Base-by-base conservation (phyloP, 2,329 filamentous ascomycete genomes). In the Aspergillus transmontanensis region DNA sequence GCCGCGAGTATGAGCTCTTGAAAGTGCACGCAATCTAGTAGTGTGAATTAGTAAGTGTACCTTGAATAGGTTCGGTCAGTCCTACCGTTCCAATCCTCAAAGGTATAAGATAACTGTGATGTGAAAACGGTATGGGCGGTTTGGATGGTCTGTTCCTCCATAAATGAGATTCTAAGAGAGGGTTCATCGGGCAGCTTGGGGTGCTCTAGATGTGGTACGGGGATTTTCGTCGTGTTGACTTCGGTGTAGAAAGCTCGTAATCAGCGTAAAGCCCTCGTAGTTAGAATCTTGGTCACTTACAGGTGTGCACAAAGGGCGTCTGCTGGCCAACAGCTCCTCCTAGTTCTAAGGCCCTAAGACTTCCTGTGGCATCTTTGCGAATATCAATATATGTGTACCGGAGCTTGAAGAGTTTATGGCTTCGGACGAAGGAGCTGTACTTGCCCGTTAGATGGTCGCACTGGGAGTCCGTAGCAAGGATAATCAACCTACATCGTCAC, bases 131-230 rank as follows among this genome's bases (percentile, higher is more conserved):
- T 76, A 23, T 74, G 67, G 3, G 70, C 75, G 5, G 75, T 75
- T 46, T 80, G 79, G 0, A 81, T 72, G n/a, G 77, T 80, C 63
- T 81, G 79, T 32, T 80, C 76, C 26, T 80, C 79, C 21, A 81
- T 71, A 58, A 81, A 81, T 2, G 78, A 79, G 10, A 81, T 71
- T 30, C 78, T 74, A 6, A 78, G 73, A 4, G 78, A 75, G 21
- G 68, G 71, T 34, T 77, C 73, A 19, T 70, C 67, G 12, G 70
- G 69, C 16, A 75, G 69, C 63, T 77, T 78, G 1, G 79, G 79
- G 60, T 80, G 77, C 64, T 81, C 79, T 48, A 81, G 68, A 60
- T 81, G 79, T 16, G 79, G 79, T 28, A 81, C 75, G 7, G 79
- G 79, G 9, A 77, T 65, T 66, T 73, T 76, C 2, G 73, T 76